phyloP scores from a whole-genome alignment of 1,284 basidiomycete genomes.

The Rhizoctonia solani region DNA sequence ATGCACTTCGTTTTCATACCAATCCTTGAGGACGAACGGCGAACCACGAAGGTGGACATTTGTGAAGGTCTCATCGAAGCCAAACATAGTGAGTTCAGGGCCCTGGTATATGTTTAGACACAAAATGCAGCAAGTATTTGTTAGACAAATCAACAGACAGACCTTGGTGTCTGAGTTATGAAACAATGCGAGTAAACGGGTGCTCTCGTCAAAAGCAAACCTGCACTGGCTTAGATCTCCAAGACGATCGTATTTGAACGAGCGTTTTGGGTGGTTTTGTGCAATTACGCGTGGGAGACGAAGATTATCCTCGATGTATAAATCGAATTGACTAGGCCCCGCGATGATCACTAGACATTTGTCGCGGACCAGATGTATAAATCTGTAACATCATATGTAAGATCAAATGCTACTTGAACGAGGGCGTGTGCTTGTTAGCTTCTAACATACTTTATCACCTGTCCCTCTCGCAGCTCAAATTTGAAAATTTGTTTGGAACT shows the following conservation, averaged over 20 bases:
- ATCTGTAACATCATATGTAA: background rate
- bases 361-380: background rate
- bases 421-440: background rate
- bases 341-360: slow-evolving; percentile 11
- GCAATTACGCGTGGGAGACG: background rate
- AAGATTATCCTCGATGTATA: slow-evolving; percentile 20
- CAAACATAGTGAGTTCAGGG: slow-evolving; percentile 1
- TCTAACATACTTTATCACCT: background rate
- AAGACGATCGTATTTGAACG: slow-evolving; percentile 3
- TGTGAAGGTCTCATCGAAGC: slow-evolving; percentile 7
- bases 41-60: background rate
- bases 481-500: background rate
- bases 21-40: slow-evolving; percentile 3
- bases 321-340: background rate
- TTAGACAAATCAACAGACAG: background rate
- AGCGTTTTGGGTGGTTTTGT: background rate
- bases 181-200: slow-evolving; percentile 3
- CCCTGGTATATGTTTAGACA: background rate
- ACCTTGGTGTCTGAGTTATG: background rate
- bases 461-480: background rate
- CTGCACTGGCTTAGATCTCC: background rate
- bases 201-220: slow-evolving; percentile 17
- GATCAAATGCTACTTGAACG: background rate
- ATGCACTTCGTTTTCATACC: background rate
- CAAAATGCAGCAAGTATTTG: background rate